phyloP scores from a whole-genome alignment of 2,329 filamentous ascomycete species.

The Xylariaceae sp. region DNA sequence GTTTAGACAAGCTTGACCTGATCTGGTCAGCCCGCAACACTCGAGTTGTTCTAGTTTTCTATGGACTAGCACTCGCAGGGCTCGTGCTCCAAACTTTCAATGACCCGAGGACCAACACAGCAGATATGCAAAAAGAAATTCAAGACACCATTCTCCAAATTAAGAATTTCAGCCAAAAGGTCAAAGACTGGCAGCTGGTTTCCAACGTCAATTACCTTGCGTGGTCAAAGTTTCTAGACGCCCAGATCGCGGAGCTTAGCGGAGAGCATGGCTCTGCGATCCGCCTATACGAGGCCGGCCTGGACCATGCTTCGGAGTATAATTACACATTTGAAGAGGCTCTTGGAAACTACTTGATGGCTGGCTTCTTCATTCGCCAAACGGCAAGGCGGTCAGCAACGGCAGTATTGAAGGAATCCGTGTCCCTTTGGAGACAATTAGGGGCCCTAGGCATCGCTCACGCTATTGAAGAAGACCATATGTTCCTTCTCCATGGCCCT shows the following conservation, averaged over 20 bases:
- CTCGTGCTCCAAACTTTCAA: conserved; percentile 56
- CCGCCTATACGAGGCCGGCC: conserved; percentile 69
- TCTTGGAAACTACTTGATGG: conserved; percentile 75
- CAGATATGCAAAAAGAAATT: conserved; percentile 51
- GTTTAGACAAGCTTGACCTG: conserved; percentile 53
- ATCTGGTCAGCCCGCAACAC: conserved; percentile 68
- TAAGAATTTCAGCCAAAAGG: conserved; percentile 61
- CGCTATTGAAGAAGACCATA: conserved; percentile 72
- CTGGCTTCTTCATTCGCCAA: conserved; percentile 71
- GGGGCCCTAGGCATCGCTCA: conserved; percentile 74
- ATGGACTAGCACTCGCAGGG: conserved; percentile 64
- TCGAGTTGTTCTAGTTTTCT: conserved; percentile 63
- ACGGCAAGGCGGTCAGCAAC: conserved; percentile 72
- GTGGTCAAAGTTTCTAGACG: conserved; percentile 73
- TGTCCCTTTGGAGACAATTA: conserved; percentile 71
- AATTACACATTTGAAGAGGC: conserved; percentile 75
- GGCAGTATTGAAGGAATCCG: conserved; percentile 70
- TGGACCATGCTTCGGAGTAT: conserved; percentile 75
- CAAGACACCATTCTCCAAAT: conserved; percentile 60
- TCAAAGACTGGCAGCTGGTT: conserved; percentile 68
- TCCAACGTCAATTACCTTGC: conserved; percentile 74
- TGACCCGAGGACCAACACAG: conserved; percentile 53
- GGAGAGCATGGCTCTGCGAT: conserved; percentile 65
- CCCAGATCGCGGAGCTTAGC: conserved; percentile 70
- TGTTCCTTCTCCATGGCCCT: conserved; percentile 69